Percentiles rank a stretch among this genome's conserved stretches.
Conservation (phyloP, 305 asterid species). For the Lippia alba region DNA sequence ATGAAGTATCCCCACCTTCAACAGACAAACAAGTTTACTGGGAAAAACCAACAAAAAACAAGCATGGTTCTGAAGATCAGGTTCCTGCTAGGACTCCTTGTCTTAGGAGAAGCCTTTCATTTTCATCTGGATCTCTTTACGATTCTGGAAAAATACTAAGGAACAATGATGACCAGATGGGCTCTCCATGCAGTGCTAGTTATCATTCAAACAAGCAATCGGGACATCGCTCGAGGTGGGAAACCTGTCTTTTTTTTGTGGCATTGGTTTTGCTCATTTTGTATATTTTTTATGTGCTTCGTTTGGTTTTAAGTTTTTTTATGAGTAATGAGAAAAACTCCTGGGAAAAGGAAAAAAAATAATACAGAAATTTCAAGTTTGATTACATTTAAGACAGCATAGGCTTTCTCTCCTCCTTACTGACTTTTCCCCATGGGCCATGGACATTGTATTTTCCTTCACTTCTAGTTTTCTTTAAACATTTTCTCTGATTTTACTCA, state of each 20-base stretch:
- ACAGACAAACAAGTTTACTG: slow-evolving; percentile 63
- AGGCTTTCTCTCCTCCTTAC: too few species aligned
- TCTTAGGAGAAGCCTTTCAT: slow-evolving; percentile 86
- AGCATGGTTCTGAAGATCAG: slow-evolving; percentile 51
- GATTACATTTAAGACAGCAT: neutral
- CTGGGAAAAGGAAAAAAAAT: neutral
- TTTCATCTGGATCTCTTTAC: slow-evolving; percentile 72
- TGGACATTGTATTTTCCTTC: neutral
- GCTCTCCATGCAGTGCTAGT: slow-evolving; percentile 66
- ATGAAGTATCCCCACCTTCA: slow-evolving; percentile 63
- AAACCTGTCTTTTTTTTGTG: slow-evolving; percentile 16
- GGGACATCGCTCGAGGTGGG: slow-evolving; percentile 64
- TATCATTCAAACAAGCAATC: slow-evolving; percentile 58
- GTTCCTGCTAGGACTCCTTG: slow-evolving; percentile 45
- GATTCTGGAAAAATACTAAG: slow-evolving; percentile 52
- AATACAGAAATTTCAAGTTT: neutral
- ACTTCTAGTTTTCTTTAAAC: neutral
- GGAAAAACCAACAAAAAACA: slow-evolving; percentile 58
- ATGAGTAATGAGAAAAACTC: neutral
- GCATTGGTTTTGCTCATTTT: slow-evolving; percentile 6
- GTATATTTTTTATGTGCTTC: slow-evolving; percentile 2
- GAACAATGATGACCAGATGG: slow-evolving; percentile 49
- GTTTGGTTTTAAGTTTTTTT: neutral
- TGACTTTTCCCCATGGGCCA: neutral
- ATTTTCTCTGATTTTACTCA: neutral